Conservation (phyloP, 2,329 filamentous ascomycete species). For the Ophiostoma himal-ulmi region DNA sequence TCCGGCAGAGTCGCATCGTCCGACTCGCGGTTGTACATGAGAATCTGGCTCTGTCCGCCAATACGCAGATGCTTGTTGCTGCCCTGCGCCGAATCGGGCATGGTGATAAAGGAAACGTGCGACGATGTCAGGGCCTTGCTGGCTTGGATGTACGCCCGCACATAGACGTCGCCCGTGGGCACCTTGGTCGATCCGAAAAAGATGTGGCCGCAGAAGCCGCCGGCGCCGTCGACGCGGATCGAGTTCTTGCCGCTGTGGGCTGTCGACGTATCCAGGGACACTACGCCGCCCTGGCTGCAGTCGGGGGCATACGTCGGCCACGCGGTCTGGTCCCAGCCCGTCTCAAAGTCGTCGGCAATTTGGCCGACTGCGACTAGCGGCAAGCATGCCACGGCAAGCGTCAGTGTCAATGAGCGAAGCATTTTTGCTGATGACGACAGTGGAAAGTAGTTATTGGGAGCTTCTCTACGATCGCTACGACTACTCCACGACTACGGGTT, state of each 20-base stretch:
- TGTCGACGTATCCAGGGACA: constrained; percentile 51
- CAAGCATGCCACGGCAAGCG: constrained; percentile 36
- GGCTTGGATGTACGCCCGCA: constrained; percentile 41
- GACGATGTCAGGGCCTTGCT: constrained; percentile 51
- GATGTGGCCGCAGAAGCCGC: constrained; percentile 53
- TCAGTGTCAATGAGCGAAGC: background rate
- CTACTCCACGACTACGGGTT: background rate
- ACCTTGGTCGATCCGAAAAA: constrained; percentile 55
- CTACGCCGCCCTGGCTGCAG: constrained; percentile 54
- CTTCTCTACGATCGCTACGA: background rate
- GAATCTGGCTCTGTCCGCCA: constrained; percentile 53
- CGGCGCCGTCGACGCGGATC: constrained; percentile 46
- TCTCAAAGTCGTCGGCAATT: constrained; percentile 52
- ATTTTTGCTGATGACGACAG: background rate
- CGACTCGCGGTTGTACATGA: constrained; percentile 60
- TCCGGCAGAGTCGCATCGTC: constrained; percentile 59
- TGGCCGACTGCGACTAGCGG: constrained; percentile 47
- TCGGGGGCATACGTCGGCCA: constrained; percentile 56
- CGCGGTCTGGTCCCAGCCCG: constrained; percentile 50
- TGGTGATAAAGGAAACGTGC: constrained; percentile 59
- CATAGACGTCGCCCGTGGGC: constrained; percentile 46
- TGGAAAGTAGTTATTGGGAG: no score
- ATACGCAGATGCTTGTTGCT: constrained; percentile 56
- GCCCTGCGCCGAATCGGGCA: constrained; percentile 53
- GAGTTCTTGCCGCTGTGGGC: constrained; percentile 53